Percentiles rank a stretch among this genome's conserved stretches.
Conservation (phyloP, 2,329 filamentous ascomycete species). For the Herpomyces periplanetae region DNA sequence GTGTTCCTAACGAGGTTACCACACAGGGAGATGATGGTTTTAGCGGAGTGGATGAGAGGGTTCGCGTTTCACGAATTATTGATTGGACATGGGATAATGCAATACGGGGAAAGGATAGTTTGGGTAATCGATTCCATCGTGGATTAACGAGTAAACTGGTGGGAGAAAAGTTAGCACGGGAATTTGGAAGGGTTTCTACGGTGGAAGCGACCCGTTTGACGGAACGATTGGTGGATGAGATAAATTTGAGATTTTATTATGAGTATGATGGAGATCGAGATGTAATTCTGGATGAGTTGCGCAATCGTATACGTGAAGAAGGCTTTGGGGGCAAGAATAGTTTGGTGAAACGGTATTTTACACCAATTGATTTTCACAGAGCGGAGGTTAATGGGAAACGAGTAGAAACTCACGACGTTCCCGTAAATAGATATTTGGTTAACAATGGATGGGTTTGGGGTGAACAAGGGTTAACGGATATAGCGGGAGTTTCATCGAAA, state of each 20-base stretch:
- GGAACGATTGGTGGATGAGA: constrained; percentile 27
- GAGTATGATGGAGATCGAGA: constrained; percentile 58
- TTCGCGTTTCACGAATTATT: constrained; percentile 17
- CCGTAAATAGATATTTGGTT: too few relatives aligned
- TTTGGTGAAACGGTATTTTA: background rate
- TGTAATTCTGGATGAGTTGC: constrained; percentile 58
- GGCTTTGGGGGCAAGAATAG: constrained; percentile 51
- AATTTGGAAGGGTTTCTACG: constrained; percentile 23
- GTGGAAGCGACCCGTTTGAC: constrained; percentile 23
- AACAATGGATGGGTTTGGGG: constrained; percentile 99
- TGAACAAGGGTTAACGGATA: constrained; percentile 67
- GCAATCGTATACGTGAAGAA: constrained; percentile 76
- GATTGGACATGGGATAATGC: constrained; percentile 25
- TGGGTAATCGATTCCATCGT: constrained; percentile 43
- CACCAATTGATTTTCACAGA: background rate
- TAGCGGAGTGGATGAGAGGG: constrained; percentile 14
- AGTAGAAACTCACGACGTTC: too few relatives aligned
- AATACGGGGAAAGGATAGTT: constrained; percentile 24
- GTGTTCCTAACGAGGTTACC: constrained; percentile 9
- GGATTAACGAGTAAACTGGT: constrained; percentile 25
- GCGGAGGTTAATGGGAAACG: too few relatives aligned
- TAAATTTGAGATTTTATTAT: constrained; percentile 58
- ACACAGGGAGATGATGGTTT: constrained; percentile 12
- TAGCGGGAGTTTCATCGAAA: constrained; percentile 51
- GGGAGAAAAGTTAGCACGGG: constrained; percentile 26